Conservation (phyloP, 176 grass and related monocot species). For the Avena eriantha region DNA sequence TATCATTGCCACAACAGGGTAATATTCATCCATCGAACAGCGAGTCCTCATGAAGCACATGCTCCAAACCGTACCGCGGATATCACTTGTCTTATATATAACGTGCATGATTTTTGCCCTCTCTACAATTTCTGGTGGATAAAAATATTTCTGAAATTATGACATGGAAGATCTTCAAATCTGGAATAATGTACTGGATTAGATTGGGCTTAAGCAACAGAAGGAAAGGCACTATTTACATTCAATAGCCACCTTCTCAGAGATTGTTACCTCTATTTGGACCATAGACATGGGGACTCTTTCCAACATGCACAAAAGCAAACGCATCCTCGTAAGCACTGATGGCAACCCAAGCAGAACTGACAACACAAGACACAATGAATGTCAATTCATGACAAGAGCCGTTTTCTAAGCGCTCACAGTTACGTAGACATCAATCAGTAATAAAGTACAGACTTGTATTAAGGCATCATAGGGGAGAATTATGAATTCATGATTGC, state of each 20-base stretch:
- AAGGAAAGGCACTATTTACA: constrained; percentile 46
- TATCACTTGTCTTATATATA: constrained; percentile 47
- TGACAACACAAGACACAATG: constrained; percentile 48
- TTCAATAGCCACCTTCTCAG: constrained; percentile 68
- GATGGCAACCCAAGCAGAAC: constrained; percentile 88
- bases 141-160: constrained; percentile 99
- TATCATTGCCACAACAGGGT: constrained; percentile 79
- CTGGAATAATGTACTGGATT: constrained; percentile 90
- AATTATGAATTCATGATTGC: neutral
- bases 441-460: constrained; percentile 5
- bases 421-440: constrained; percentile 1
- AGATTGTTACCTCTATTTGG: constrained; percentile 56
- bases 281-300: constrained; percentile 41
- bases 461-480: neutral
- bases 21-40: constrained; percentile 63
- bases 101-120: constrained; percentile 49
- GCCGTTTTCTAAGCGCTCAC: constrained; percentile 24
- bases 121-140: constrained; percentile 89
- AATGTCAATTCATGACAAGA: constrained; percentile 45
- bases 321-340: constrained; percentile 86
- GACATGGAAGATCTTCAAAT: constrained; percentile 90
- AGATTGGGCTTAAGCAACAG: constrained; percentile 55
- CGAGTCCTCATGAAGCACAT: constrained; percentile 89
- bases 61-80: constrained; percentile 88
- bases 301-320: constrained; percentile 69